Conservation (phyloP, 148 eudicot genomes). For the Spergularia bocconei region DNA sequence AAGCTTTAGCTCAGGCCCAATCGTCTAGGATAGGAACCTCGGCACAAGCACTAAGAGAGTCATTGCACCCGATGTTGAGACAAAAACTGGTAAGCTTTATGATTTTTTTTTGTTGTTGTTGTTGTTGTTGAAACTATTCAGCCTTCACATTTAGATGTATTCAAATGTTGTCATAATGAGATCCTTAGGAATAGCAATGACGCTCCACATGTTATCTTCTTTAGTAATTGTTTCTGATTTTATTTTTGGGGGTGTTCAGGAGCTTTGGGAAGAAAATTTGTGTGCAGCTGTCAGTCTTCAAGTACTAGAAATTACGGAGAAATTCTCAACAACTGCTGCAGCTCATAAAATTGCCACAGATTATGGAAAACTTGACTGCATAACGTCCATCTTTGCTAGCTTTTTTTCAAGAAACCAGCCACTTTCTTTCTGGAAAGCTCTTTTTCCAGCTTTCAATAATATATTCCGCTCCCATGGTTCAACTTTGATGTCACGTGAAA, state of each 20-base stretch:
- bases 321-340: conserved; percentile 81
- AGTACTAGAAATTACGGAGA: conserved; percentile 80
- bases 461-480: conserved; percentile 87
- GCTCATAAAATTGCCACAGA: conserved; percentile 82
- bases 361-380: conserved; percentile 97
- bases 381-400: conserved; percentile 82
- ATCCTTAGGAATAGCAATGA: not conserved
- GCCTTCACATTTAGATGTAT: not conserved
- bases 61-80: conserved; percentile 93
- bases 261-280: conserved; percentile 99
- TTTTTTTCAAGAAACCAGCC: conserved; percentile 91
- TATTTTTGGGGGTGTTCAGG: conserved; percentile 41
- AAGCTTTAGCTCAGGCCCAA: conserved; percentile 99
- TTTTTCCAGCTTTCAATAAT: conserved; percentile 78
- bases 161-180: not conserved
- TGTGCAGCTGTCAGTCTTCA: conserved; percentile 96
- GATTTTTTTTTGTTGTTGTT: not conserved
- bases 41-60: conserved; percentile 86
- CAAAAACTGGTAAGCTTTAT: conserved; percentile 76
- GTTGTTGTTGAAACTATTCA: not conserved
- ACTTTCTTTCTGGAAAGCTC: conserved; percentile 76
- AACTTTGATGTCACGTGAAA: conserved; percentile 91
- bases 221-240: not conserved
- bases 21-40: conserved; percentile 98
- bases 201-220: not conserved